Percentiles rank a stretch among this genome's conserved stretches.
Evolutionary conservation across 345 rosid species (phyloP).

Genomic region (Ceriops zippeliana): DNA sequence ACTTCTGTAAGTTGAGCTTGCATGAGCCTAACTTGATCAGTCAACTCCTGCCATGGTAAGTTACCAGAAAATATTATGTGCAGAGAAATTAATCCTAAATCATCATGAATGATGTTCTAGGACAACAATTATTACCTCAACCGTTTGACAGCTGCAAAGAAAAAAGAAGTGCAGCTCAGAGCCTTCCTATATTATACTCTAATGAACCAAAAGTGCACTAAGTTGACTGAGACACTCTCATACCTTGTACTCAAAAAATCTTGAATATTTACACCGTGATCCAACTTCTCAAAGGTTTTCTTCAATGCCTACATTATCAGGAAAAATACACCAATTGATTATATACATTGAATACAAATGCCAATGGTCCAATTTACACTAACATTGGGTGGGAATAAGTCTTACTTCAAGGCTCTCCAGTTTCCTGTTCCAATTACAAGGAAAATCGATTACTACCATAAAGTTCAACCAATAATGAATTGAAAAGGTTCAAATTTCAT

Average conservation of each 20-base stretch:
- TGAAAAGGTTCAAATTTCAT: constrained; percentile 1
- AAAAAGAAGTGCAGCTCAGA: constrained; percentile 23
- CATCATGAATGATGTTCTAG: background rate
- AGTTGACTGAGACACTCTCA: constrained; percentile 5
- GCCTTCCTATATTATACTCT: constrained; percentile 10
- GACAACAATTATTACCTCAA: constrained; percentile 50
- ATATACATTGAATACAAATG: constrained; percentile 10
- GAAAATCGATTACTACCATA: constrained; percentile 13
- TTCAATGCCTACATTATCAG: constrained; percentile 57
- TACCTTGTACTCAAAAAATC: constrained; percentile 79
- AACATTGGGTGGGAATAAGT: constrained; percentile 12
- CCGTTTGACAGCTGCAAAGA: constrained; percentile 58
- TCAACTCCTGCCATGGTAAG: constrained; percentile 52
- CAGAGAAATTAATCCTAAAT: constrained; percentile 8
- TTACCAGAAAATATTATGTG: constrained; percentile 16
- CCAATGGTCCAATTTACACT: background rate
- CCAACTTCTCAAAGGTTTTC: constrained; percentile 90
- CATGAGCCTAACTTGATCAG: constrained; percentile 53
- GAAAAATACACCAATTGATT: constrained; percentile 22
- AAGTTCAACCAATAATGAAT: constrained; percentile 18
- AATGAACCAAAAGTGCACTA: background rate
- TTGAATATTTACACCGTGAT: constrained; percentile 82
- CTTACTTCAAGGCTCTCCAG: constrained; percentile 93
- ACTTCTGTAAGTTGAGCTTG: constrained; percentile 60
- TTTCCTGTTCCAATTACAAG: constrained; percentile 55